Base-by-base conservation (phyloP, 2,329 filamentous ascomycete species). In the Colletotrichum salicis region DNA sequence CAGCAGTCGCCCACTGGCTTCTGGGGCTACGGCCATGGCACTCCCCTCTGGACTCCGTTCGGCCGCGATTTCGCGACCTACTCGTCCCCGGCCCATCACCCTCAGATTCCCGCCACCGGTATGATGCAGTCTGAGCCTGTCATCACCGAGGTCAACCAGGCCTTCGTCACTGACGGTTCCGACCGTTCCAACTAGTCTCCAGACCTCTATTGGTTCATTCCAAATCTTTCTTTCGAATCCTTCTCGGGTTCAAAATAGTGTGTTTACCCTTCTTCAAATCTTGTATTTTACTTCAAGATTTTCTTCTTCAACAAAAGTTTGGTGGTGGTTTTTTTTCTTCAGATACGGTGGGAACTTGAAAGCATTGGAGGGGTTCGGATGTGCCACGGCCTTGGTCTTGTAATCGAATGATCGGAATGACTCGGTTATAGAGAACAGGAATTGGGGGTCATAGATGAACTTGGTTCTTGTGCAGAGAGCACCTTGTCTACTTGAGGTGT, bases 21-120 rank as follows among this genome's bases (percentile, higher is more conserved):
- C 65, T 72, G 70, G 70, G 70, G 70, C 33, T 72, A 72, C 37
- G 70, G 70, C 29, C 37, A 62, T 19, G 70, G 70, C 45, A 72
- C 70, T 51, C 70, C 70, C 22, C 70, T 72, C 31, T 72, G 70
- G 70, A 70, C 70, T 13, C 70, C 70, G 5, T 72, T 72, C 45
- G 59, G 59, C 3, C 24, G 63, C 27, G 66, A 72, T 19, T 66
- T 60, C 15, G 54, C 61, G 70, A 55, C 70, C 5, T 60, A 60
- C 65, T 69, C 70, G 15, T 69, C 65, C 19, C 70, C 70, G 15
- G 48, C 35, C 13, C 55, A 59, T 13, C 58, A 55, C 0, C 13
- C 59, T 29, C 33, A 35, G 41, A n/a, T 48, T 7, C 41, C 41
- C 41, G 19, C 10, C 19, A 22, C 19, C 19, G 41, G 41, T 48